Conservation (phyloP, 345 rosid species). For the Populus tremula region DNA sequence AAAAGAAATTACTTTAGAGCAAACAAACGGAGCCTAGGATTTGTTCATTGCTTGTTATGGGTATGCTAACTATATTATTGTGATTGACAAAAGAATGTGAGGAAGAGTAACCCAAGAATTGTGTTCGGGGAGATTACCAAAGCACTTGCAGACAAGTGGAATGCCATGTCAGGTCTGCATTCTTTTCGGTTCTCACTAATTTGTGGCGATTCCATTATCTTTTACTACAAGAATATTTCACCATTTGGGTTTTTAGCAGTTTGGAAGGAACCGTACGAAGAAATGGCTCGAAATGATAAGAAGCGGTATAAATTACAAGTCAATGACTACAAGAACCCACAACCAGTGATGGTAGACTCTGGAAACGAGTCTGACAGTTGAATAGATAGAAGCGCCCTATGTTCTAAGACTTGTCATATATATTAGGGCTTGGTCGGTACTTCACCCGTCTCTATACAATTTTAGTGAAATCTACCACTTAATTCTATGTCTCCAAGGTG, state of each 20-base stretch:
- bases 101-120: conserved; percentile 71
- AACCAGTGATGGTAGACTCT: conserved; percentile 61
- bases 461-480: neutral
- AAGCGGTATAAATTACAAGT: conserved; percentile 68
- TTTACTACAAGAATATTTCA: neutral
- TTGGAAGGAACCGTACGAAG: conserved; percentile 66
- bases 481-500: neutral
- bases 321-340: conserved; percentile 69
- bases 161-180: conserved; percentile 60
- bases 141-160: conserved; percentile 81
- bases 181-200: neutral
- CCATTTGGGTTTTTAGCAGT: neutral
- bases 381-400: neutral
- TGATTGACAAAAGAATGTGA: conserved; percentile 56
- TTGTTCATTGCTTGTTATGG: neutral
- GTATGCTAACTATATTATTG: conserved; percentile 5
- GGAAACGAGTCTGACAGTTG: conserved; percentile 32
- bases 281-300: conserved; percentile 69
- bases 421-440: too few species aligned
- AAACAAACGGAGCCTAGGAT: too few species aligned
- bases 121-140: conserved; percentile 56
- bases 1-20: too few species aligned
- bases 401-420: neutral
- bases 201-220: neutral
- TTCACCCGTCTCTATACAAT: neutral